Conservation (phyloP, 169 alveolate genomes). For the Plasmodium sp. region DNA sequence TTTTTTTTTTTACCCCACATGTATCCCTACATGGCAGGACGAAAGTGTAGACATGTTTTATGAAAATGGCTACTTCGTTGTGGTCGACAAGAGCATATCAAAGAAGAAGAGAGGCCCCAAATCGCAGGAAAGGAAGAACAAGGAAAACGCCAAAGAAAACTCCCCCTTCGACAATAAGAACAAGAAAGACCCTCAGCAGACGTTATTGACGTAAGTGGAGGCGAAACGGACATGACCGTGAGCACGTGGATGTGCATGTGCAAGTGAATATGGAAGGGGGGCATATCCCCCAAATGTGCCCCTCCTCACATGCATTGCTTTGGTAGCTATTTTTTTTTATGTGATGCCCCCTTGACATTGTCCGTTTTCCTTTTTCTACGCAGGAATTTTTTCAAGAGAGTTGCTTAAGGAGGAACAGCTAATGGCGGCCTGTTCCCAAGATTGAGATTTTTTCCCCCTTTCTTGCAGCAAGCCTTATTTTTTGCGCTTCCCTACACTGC, state of each 20-base stretch:
- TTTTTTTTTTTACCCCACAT: neutral
- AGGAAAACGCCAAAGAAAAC: neutral
- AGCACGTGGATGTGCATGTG: neutral
- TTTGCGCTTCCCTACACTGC: neutral
- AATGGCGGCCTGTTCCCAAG: neutral
- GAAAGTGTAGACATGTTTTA: slow-evolving; percentile 36
- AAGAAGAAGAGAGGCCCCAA: neutral
- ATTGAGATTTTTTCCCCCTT: neutral
- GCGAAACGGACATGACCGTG: neutral
- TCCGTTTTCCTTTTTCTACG: neutral
- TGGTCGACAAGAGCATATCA: slow-evolving; percentile 17
- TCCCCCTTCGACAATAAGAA: slow-evolving; percentile 11
- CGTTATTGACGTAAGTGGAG: slow-evolving; percentile 40
- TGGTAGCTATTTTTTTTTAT: neutral
- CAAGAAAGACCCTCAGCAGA: slow-evolving; percentile 27
- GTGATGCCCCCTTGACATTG: neutral
- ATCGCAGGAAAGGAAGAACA: neutral
- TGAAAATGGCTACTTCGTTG: slow-evolving; percentile 68
- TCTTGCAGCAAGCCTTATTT: neutral
- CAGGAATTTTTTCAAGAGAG: slow-evolving; percentile 55
- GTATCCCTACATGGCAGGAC: neutral
- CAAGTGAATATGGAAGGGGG: neutral
- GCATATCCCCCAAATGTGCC: neutral
- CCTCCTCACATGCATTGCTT: neutral
- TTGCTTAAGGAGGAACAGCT: neutral